phyloP scores from a whole-genome alignment of 345 rosid species.

The Salix arbutifolia region DNA sequence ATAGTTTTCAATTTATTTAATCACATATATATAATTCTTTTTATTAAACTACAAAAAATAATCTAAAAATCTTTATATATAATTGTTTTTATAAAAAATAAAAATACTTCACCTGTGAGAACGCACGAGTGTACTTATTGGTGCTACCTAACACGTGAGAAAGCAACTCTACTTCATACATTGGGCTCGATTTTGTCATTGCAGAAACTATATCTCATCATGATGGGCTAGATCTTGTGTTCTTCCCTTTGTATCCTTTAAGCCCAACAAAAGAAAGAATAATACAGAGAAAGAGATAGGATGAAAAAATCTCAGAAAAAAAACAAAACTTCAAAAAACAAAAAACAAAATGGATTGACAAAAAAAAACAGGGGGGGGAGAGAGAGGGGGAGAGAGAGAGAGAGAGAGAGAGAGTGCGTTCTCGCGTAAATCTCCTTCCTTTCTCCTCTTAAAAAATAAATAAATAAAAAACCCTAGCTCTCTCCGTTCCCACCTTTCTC shows the following conservation, averaged over 20 bases:
- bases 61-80: too few relatives aligned
- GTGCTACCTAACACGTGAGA: too few relatives aligned
- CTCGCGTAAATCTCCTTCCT: constrained; percentile 15
- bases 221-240: background rate
- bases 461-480: constrained; percentile 31
- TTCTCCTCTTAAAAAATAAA: constrained; percentile 1
- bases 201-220: too few relatives aligned
- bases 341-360: background rate
- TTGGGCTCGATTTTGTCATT: background rate
- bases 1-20: too few relatives aligned
- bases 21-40: too few relatives aligned
- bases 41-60: too few relatives aligned
- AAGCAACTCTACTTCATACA: background rate
- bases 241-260: background rate
- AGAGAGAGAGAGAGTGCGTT: constrained; percentile 27
- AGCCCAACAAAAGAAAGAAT: background rate
- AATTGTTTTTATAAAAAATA: too few relatives aligned
- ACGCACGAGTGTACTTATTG: too few relatives aligned
- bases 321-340: background rate
- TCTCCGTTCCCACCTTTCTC: constrained; percentile 27
- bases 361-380: constrained; percentile 25
- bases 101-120: too few relatives aligned
- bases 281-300: background rate
- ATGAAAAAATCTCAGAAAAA: background rate
- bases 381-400: constrained; percentile 22